Evolutionary conservation across 2,329 filamentous ascomycete genomes (phyloP).

Genomic region (Calonectria henricotiae): DNA sequence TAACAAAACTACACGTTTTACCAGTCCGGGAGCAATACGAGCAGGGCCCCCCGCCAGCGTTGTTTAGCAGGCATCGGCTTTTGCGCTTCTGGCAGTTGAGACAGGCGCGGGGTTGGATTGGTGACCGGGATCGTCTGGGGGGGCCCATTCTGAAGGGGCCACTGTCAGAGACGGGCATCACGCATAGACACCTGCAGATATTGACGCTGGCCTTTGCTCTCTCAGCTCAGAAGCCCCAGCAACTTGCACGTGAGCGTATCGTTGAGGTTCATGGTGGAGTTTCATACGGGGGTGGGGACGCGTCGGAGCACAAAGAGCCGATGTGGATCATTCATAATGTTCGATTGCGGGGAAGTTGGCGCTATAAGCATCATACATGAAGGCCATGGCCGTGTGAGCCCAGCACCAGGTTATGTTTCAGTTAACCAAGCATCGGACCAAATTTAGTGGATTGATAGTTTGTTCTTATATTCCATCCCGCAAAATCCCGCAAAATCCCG

Average conservation of each 20-base stretch:
- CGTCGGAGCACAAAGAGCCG: conserved; percentile 34
- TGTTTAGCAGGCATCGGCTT: conserved; percentile 42
- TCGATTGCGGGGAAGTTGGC: not conserved
- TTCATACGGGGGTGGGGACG: not conserved
- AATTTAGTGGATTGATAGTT: not conserved
- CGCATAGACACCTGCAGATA: conserved; percentile 17
- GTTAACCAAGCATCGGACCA: not conserved
- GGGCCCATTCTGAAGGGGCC: conserved; percentile 31
- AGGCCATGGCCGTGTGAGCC: not conserved
- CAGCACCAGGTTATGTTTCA: not conserved
- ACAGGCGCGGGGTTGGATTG: conserved; percentile 35
- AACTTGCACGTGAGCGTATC: conserved; percentile 17
- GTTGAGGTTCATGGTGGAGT: conserved; percentile 12
- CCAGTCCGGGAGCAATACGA: conserved; percentile 47
- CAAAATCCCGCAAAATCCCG: not conserved
- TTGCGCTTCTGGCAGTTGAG: conserved; percentile 50
- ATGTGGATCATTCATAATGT: conserved; percentile 15
- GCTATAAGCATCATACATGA: not conserved
- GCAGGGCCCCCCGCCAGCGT: conserved; percentile 52
- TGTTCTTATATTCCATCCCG: not conserved
- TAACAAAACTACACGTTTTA: conserved; percentile 56
- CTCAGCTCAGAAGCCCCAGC: not conserved
- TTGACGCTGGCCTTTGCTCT: conserved; percentile 1
- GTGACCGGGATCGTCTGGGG: conserved; percentile 33
- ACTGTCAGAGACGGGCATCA: conserved; percentile 7